Conservation (phyloP, 176 grass and related monocot species). For the Musa schizocarpa region DNA sequence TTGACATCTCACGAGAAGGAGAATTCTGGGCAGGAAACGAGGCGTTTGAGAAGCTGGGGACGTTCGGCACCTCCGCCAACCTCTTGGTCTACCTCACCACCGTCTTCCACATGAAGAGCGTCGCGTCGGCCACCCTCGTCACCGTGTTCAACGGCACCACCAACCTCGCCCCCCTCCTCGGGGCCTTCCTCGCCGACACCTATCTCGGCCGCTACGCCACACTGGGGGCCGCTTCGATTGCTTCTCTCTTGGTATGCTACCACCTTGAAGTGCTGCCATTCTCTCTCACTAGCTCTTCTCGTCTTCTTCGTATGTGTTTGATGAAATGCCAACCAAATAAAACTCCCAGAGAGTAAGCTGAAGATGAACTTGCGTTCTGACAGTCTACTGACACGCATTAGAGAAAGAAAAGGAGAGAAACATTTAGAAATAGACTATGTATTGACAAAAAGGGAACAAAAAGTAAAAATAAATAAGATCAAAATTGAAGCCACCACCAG, state of each 20-base stretch:
- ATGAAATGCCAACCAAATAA: neutral
- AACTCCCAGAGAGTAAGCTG: too few species aligned
- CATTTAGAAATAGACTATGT: too few species aligned
- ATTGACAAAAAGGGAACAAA: too few species aligned
- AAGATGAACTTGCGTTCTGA: too few species aligned
- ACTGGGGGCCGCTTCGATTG: conserved; percentile 31
- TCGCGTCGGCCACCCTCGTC: conserved; percentile 31
- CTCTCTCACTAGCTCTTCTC: too few species aligned
- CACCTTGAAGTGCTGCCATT: too few species aligned
- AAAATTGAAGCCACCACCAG: too few species aligned
- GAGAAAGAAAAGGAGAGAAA: too few species aligned
- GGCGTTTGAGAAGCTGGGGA: conserved; percentile 69
- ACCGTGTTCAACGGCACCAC: conserved; percentile 48
- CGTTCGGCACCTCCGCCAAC: conserved; percentile 56
- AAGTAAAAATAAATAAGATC: too few species aligned
- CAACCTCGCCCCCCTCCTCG: conserved; percentile 46
- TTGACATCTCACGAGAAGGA: neutral
- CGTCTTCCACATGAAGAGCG: conserved; percentile 47
- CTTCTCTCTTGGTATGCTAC: conserved; percentile 34
- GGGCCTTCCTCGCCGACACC: conserved; percentile 67
- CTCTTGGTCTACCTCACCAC: conserved; percentile 72
- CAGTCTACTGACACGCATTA: too few species aligned
- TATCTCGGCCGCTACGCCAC: conserved; percentile 77
- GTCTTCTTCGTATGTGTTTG: neutral
- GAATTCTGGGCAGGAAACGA: conserved; percentile 48